A percentile compares a stretch with the other conserved stretches of the same genome.
These are phyloP conservation scores for Amphirosellinia nigrospora DNA, from an alignment of 495 filamentous ascomycete species.

Conservation along the genomic window DNA sequence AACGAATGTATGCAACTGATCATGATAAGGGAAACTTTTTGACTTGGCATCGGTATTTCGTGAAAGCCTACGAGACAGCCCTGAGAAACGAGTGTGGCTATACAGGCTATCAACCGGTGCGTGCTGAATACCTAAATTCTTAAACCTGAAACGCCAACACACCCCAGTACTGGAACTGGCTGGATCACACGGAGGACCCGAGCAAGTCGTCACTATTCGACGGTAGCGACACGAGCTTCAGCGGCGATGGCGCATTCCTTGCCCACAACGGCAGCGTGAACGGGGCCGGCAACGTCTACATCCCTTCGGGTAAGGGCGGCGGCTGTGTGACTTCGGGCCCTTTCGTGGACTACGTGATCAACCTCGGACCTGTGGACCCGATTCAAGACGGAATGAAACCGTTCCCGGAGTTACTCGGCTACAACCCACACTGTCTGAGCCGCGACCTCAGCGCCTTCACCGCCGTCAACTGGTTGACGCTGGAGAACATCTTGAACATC, in stretches of 20 bases:
- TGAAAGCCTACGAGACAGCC: slow-evolving; percentile 68
- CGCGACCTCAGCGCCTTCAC: slow-evolving; percentile 63
- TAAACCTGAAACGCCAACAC: slow-evolving; percentile 10
- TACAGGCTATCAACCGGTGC: slow-evolving; percentile 57
- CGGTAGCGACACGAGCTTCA: slow-evolving; percentile 63
- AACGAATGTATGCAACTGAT: background rate
- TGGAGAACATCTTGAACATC: slow-evolving; percentile 51
- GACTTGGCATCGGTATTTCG: slow-evolving; percentile 74
- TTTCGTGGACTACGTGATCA: slow-evolving; percentile 58
- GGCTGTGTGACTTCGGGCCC: slow-evolving; percentile 69
- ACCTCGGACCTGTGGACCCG: slow-evolving; percentile 58
- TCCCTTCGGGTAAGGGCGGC: slow-evolving; percentile 63
- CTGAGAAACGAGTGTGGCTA: slow-evolving; percentile 75
- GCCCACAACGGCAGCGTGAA: slow-evolving; percentile 36
- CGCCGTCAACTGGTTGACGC: slow-evolving; percentile 38
- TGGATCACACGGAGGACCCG: slow-evolving; percentile 53
- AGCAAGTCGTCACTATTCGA: slow-evolving; percentile 69
- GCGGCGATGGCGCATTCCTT: slow-evolving; percentile 63
- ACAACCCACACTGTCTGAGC: slow-evolving; percentile 69
- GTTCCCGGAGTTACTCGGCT: slow-evolving; percentile 28
- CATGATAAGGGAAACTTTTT: slow-evolving; percentile 63
- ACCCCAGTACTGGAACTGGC: slow-evolving; percentile 69
- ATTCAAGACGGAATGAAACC: slow-evolving; percentile 31
- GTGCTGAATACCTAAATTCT: slow-evolving; percentile 3
- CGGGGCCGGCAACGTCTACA: slow-evolving; percentile 39